Conservation (phyloP, 371 early-diverging fungal species). For the Blakeslea trispora region DNA sequence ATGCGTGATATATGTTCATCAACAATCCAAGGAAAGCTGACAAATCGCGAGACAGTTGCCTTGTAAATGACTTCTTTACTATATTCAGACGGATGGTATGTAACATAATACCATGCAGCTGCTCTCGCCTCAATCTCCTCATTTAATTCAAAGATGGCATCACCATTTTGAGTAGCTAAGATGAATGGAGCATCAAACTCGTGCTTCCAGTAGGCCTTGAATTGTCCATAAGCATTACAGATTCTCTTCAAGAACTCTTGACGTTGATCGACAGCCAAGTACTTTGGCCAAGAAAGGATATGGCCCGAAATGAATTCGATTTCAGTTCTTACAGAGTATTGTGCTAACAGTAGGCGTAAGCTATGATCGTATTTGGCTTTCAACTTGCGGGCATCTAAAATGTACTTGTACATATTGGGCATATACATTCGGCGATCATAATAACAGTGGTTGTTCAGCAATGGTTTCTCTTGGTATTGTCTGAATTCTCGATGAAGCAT, state of each 20-base stretch:
- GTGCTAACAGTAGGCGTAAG: conserved; percentile 55
- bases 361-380: conserved; percentile 56
- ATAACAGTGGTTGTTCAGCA: conserved; percentile 4
- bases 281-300: conserved; percentile 31
- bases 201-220: conserved; percentile 40
- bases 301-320: conserved; percentile 45
- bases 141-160: not conserved
- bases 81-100: conserved; percentile 51
- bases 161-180: not conserved
- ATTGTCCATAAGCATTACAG: conserved; percentile 29
- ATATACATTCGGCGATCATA: conserved; percentile 50
- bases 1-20: conserved; percentile 53
- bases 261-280: conserved; percentile 9
- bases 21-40: conserved; percentile 65
- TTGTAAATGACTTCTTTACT: conserved; percentile 13
- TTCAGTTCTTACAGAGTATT: conserved; percentile 56
- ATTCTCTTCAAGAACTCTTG: conserved; percentile 12
- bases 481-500: conserved; percentile 47
- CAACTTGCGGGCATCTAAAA: conserved; percentile 45
- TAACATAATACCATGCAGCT: conserved; percentile 72
- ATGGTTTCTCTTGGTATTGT: not conserved
- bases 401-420: conserved; percentile 53
- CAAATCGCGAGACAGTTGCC: conserved; percentile 8
- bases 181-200: conserved; percentile 26
- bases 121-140: conserved; percentile 47